Base-by-base conservation (phyloP, 257 asterid genomes). In the Primulina eburnea region DNA sequence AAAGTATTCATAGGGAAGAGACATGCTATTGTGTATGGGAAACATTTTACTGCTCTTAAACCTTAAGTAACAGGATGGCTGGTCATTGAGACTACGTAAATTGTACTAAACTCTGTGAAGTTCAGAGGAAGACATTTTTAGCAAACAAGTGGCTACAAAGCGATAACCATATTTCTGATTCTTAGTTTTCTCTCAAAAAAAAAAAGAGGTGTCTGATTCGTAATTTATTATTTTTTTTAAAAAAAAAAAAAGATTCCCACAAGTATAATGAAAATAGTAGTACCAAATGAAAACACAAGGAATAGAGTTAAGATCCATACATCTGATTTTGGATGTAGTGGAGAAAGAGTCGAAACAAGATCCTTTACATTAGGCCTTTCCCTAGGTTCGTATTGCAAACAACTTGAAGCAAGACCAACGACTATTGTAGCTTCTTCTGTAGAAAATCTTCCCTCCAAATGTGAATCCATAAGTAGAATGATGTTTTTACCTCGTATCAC, bases 401-500 rank as follows among this genome's bases (percentile, higher is more conserved):
- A 89, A 60, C 80, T 87, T 12, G 97, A 91, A 65, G 97, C 95
- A 65, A 91, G 96, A 50, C 89, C 93, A 62, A 91, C 88, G 56
- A 91, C 95, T 52, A 80, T 78, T 0, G 97, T 91, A 37, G 97
- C 97, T 80, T 89, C 96, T 78, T 86, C 97, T 37, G 88, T 81
- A 35, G 96, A 89, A 74, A 87, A 91, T 71, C 87, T 91, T 7
- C 96, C 96, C 78, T 91, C 97, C 79, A 91, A 81, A 82, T 91
- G 97, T 64, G 97, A 91, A 79, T 91, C 97, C 96, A 91, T 91
- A 76, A 91, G 70, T 60, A 87, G 85, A 71, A 85, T 85, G 64
- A 89, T 85, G 75, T 91, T 91, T 76, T 89, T 89, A 50, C 92
- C 97, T 5, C 95, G 82, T 77, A 91, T 91, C 97, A 89, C 89